Evolutionary conservation across 148 eudicot species (phyloP).

Genomic region (Cornus suecica): DNA sequence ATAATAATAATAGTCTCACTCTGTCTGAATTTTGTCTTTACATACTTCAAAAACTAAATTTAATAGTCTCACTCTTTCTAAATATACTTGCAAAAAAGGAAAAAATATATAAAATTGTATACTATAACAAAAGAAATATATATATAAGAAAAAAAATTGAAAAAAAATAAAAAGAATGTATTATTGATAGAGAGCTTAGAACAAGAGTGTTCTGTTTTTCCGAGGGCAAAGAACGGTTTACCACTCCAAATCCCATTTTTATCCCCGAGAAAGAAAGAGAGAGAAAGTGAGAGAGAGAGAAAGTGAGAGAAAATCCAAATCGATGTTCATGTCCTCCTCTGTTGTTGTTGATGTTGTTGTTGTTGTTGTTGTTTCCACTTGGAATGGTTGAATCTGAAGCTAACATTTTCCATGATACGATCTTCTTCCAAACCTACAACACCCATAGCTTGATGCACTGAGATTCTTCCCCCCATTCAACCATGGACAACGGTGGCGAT

Average conservation of each 20-base stretch:
- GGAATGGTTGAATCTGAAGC: slow-evolving; percentile 32
- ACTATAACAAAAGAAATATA: not conserved
- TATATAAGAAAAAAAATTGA: too few species aligned
- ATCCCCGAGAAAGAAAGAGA: not conserved
- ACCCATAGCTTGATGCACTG: slow-evolving; percentile 13
- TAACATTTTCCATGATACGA: slow-evolving; percentile 10
- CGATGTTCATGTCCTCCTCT: not conserved
- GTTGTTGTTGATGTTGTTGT: too few species aligned
- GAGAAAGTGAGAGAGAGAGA: not conserved
- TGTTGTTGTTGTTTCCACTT: not conserved
- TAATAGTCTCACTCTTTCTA: too few species aligned
- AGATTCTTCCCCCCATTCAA: too few species aligned
- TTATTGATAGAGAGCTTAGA: not conserved
- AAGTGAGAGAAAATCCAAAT: not conserved
- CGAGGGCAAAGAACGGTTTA: not conserved
- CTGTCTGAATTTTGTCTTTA: too few species aligned
- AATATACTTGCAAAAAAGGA: too few species aligned
- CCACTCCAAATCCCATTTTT: not conserved
- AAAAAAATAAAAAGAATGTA: not conserved
- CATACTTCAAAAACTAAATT: too few species aligned
- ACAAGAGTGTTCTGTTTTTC: not conserved
- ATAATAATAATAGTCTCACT: too few species aligned
- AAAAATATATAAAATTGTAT: not conserved
- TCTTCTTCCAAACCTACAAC: not conserved
- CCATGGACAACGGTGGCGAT: slow-evolving; percentile 38